Base-by-base conservation (phyloP, 2,329 filamentous ascomycete species). In the Ramularia collo-cygni region DNA sequence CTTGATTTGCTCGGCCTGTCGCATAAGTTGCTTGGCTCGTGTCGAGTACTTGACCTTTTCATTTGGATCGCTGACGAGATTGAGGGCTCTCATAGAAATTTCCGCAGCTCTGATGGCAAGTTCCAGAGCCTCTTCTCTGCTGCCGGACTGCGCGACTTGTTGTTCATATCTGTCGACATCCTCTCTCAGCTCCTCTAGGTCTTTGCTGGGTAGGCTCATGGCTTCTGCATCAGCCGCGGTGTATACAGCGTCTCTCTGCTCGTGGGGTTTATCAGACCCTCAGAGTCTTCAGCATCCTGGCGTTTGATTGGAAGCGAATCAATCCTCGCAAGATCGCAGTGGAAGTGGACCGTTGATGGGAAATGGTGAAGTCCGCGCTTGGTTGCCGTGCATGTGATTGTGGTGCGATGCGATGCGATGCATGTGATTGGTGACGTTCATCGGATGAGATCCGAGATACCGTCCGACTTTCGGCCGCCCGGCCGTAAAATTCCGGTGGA, bases 51-150 rank as follows among this genome's bases (percentile, higher is more conserved):
- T 73, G 29, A 69, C 66, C 51, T 78, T 85, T 41, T 93, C 82
- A 3, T 64, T 61, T n/a, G 76, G 65, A 37, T 66, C 70, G n/a
- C 69, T 63, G 4, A 81, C 74, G 43, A 84, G 68, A 43, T 70
- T 71, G 38, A 85, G 68, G 2, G 85, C 85, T 55, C 77, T 76
- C 79, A 95, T 85, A 52, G 92, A 89, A 36, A 83, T 68, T 59
- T 95, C 87, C 15, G 81, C 83, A 4, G 84, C 85, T 48, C 74
- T 69, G 56, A 95, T 86, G 35, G 86, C 81, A 60, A 85, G 75
- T 37, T 79, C 69, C 40, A 95, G 71, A 30, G 86, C 87, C 52
- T 80, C 78, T 50, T 74, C 47, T 35, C 50, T 47, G 42, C 44
- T 54, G 35, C 38, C 41, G 28, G 54, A 47, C 13, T 42, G 43